Evolutionary conservation across 2,329 filamentous ascomycete genomes (phyloP), one percentile per base, ranked within the genome.

Genomic region (Fusarium albidum): DNA sequence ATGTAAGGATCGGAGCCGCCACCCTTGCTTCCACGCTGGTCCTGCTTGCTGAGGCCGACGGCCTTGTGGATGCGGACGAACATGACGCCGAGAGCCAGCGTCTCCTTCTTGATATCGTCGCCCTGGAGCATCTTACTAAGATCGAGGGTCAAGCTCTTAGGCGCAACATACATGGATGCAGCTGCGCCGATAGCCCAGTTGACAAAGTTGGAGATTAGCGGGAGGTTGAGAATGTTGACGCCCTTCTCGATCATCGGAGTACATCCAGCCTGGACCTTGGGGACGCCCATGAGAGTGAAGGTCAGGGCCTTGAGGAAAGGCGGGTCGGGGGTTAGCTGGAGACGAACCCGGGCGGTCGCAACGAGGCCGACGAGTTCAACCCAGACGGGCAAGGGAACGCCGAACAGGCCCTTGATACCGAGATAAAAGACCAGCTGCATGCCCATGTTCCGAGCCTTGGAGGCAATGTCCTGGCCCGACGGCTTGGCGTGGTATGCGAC

Each of bases 341-440:
- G 75, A 28, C 94, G 85, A 28, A 97, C 72, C 33, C 94, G 85
- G 13, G 94, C 87, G 0, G 94, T 98, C 3, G 91, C 92, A 17
- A 98, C 90, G n/a, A 98, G 79, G 14, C 92, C 89, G 63, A 90
- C 87, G n/a, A 98, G 79, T 73, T 97, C 93, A 49, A 96, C 92
- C 82, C 83, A 96, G 41, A 96, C 90, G 0, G 92, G 92, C 15
- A 96, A 79, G 0, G 92, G 92, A 0, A 96, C 87, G 25, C 93
- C 93, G 63, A 97, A 95, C 6, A 97, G 79, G 0, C 93, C 93
- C 69, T 90, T 92, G 68, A 96, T 79, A 51, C 95, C 95, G 2
- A 98, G 82, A 61, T 97, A 98, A 72, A 99, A 98, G 9, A 97
- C 85, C 12, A 98, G 76, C 67, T 96, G 90, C 92, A 97, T 96